A percentile compares a stretch with the other conserved stretches of the same genome.
These are phyloP conservation scores for Cladobotryum protrusum DNA, from an alignment of 2,329 filamentous ascomycete genomes.

Conservation along the genomic window DNA sequence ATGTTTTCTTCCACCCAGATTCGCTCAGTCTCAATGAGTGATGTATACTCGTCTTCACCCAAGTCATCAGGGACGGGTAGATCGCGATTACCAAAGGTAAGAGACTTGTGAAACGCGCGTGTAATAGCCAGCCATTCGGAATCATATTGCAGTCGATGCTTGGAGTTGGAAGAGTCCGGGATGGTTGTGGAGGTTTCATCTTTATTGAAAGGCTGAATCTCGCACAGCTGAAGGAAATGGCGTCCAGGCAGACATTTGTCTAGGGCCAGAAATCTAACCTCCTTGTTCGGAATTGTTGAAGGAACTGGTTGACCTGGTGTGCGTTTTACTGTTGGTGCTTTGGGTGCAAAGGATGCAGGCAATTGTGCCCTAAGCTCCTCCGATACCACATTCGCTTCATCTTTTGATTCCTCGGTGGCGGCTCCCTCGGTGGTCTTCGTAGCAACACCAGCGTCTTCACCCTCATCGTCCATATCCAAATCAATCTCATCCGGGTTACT, in stretches of 20 bases:
- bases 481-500: constrained; percentile 65
- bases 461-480: constrained; percentile 51
- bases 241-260: constrained; percentile 82
- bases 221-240: constrained; percentile 74
- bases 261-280: constrained; percentile 78
- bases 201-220: constrained; percentile 47
- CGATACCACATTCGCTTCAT: constrained; percentile 38
- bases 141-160: constrained; percentile 70
- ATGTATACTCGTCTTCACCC: constrained; percentile 62
- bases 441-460: constrained; percentile 2
- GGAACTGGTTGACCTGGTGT: constrained; percentile 60
- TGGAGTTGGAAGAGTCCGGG: constrained; percentile 23
- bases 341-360: constrained; percentile 64
- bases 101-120: constrained; percentile 64
- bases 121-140: constrained; percentile 94
- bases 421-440: background rate
- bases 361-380: constrained; percentile 66
- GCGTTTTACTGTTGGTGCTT: constrained; percentile 27
- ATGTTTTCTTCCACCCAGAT: constrained; percentile 79
- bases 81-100: constrained; percentile 56
- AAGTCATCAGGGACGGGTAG: constrained; percentile 51
- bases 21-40: constrained; percentile 62
- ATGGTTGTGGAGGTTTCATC: constrained; percentile 17
- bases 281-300: constrained; percentile 65
- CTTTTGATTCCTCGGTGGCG: constrained; percentile 6